phyloP scores from a whole-genome alignment of 1,284 basidiomycete genomes.

The Puccinia coronata region DNA sequence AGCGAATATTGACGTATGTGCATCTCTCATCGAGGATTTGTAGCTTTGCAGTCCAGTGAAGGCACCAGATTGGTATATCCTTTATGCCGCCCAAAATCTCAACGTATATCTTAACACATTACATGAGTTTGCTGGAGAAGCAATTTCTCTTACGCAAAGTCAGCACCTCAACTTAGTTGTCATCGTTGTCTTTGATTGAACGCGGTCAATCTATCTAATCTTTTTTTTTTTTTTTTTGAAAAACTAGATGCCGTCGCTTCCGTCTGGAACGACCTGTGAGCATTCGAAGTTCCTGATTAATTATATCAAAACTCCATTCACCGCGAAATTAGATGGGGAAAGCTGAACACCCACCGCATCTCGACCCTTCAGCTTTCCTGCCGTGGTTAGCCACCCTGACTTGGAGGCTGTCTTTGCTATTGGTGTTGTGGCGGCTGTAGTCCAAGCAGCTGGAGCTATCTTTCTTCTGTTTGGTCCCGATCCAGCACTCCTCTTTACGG shows the following conservation, averaged over 20 bases:
- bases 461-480: constrained; percentile 19
- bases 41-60: constrained; percentile 43
- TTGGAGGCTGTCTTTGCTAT: constrained; percentile 18
- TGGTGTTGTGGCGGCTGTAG: constrained; percentile 4
- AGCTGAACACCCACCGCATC: not conserved
- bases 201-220: too few species aligned
- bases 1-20: not conserved
- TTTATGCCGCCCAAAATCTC: constrained; percentile 39
- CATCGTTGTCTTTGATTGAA: not conserved
- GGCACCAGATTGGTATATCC: constrained; percentile 43
- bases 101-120: constrained; percentile 38
- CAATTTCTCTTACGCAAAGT: constrained; percentile 41
- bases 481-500: constrained; percentile 26
- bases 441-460: constrained; percentile 32
- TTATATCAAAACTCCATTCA: too few species aligned
- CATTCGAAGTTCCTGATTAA: not conserved
- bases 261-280: constrained; percentile 46
- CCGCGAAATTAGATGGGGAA: not conserved
- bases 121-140: constrained; percentile 27
- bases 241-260: constrained; percentile 29
- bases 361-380: constrained; percentile 22
- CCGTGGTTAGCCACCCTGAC: constrained; percentile 15
- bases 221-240: not conserved
- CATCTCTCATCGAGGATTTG: not conserved
- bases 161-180: not conserved